phyloP scores from a whole-genome alignment of 495 filamentous ascomycete genomes.

The Lasiosphaeria miniovina region DNA sequence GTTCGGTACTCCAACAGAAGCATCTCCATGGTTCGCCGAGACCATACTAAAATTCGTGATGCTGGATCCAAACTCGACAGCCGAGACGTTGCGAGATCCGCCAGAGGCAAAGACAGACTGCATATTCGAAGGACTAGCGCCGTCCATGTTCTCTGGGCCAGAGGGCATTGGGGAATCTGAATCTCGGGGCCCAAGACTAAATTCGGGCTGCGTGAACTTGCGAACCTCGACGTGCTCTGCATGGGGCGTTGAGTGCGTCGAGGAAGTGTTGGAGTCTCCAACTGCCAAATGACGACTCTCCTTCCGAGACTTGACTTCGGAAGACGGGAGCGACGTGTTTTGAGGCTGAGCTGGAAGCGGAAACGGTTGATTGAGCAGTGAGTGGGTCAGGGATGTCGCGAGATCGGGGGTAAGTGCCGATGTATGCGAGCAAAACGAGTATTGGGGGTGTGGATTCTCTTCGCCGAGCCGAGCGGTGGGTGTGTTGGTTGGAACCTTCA shows the following conservation, averaged over 20 bases:
- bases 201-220: constrained; percentile 36
- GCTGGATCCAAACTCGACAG: constrained; percentile 10
- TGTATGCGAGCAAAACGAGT: constrained; percentile 7
- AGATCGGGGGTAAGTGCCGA: constrained; percentile 30
- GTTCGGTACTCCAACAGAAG: neutral
- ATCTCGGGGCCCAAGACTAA: constrained; percentile 9
- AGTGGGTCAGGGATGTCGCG: constrained; percentile 40
- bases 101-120: constrained; percentile 4
- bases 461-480: constrained; percentile 25
- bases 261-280: constrained; percentile 8
- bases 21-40: neutral
- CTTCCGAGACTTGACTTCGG: constrained; percentile 40
- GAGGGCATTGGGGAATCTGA: neutral
- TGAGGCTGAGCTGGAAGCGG: constrained; percentile 32
- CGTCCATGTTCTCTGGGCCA: neutral
- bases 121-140: constrained; percentile 1
- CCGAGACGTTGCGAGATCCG: neutral
- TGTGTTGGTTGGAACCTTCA: constrained; percentile 42
- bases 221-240: constrained; percentile 27
- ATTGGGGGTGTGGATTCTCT: constrained; percentile 7
- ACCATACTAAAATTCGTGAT: neutral
- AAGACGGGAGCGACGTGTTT: constrained; percentile 25
- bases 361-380: constrained; percentile 44
- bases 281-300: constrained; percentile 31
- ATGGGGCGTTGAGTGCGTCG: constrained; percentile 15